Percentiles rank a stretch among this genome's conserved stretches.
Evolutionary conservation across 2,329 filamentous ascomycete species (phyloP).

Genomic region (Xenoacremonium recifei): DNA sequence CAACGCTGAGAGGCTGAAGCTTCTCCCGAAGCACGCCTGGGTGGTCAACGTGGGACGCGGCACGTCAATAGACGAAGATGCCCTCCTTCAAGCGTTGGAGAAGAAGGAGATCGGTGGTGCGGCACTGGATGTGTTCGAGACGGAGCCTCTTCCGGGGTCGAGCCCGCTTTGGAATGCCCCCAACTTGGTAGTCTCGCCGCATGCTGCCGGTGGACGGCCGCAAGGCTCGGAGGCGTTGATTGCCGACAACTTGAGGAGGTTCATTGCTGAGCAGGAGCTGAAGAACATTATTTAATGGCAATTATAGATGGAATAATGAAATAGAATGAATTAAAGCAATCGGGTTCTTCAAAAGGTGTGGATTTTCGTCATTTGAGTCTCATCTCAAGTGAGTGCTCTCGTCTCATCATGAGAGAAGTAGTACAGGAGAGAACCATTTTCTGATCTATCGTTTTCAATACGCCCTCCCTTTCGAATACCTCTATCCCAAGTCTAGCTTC

Average conservation of each 20-base stretch:
- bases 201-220: slow-evolving; percentile 59
- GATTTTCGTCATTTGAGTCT: too few species aligned
- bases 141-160: slow-evolving; percentile 41
- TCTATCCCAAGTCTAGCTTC: too few species aligned
- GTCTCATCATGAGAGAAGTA: not conserved
- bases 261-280: slow-evolving; percentile 57
- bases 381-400: not conserved
- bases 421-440: too few species aligned
- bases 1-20: slow-evolving; percentile 49
- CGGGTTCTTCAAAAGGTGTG: too few species aligned
- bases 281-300: slow-evolving; percentile 46
- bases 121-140: slow-evolving; percentile 48
- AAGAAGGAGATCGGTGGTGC: slow-evolving; percentile 45
- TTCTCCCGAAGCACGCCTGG: slow-evolving; percentile 58
- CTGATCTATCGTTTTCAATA: too few species aligned
- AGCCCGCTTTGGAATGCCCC: slow-evolving; percentile 50
- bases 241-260: slow-evolving; percentile 58
- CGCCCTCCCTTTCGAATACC: too few species aligned
- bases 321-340: too few species aligned
- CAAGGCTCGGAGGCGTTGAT: slow-evolving; percentile 60
- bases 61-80: slow-evolving; percentile 48
- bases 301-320: too few species aligned
- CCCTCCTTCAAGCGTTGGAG: slow-evolving; percentile 44
- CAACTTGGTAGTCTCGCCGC: slow-evolving; percentile 54
- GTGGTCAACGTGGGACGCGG: slow-evolving; percentile 53